phyloP scores from a whole-genome alignment of 2,329 filamentous ascomycete species.

The Aureobasidium sp. region DNA sequence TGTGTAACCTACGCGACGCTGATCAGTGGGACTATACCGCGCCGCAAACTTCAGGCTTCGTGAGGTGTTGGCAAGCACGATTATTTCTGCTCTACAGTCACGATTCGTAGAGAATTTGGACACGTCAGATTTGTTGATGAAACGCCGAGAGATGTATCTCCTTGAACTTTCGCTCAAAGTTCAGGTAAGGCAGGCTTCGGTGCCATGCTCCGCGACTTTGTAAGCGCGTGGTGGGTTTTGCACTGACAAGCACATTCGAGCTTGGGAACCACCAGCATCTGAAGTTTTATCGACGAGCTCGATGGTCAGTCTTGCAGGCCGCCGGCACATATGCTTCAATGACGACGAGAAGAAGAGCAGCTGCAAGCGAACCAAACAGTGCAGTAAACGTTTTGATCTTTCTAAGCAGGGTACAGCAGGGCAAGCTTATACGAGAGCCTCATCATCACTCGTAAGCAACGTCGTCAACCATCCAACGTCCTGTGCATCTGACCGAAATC shows the following conservation, averaged over 20 bases:
- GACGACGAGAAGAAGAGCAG: neutral
- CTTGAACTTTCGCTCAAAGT: neutral
- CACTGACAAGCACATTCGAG: neutral
- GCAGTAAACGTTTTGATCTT: neutral
- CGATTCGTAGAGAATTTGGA: neutral
- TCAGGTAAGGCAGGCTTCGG: too few species aligned
- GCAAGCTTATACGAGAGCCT: neutral
- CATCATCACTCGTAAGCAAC: neutral
- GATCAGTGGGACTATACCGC: neutral
- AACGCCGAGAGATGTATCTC: too few species aligned
- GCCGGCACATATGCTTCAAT: neutral
- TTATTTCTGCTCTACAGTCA: neutral
- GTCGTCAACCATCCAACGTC: neutral
- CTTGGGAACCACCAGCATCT: neutral
- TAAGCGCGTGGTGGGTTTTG: neutral
- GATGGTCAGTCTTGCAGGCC: neutral
- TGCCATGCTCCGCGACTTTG: neutral
- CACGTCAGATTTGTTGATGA: neutral
- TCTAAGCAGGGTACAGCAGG: neutral
- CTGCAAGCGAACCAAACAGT: neutral
- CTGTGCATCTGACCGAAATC: neutral
- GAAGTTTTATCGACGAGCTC: neutral
- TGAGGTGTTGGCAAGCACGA: neutral
- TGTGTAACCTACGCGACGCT: neutral
- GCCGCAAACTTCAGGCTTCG: neutral